Percentiles rank a stretch among this genome's conserved stretches.
phyloP scores from a whole-genome alignment of 2,329 filamentous ascomycete species.

The Colletotrichum tropicale region DNA sequence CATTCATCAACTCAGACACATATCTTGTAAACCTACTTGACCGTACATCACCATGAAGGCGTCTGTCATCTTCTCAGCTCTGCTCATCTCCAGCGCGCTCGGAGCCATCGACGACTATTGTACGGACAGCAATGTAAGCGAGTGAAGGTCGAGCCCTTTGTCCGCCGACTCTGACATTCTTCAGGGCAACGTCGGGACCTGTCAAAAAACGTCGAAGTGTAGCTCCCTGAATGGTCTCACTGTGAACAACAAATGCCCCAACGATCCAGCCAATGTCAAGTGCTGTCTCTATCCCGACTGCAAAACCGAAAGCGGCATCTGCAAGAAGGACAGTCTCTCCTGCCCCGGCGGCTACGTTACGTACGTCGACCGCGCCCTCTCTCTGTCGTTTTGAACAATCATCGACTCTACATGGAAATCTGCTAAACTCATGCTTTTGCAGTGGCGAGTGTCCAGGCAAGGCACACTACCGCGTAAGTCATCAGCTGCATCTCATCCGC shows the following conservation, averaged over 20 bases:
- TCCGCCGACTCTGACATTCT: not conserved
- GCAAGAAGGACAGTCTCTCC: slow-evolving; percentile 6
- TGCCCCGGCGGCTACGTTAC: slow-evolving; percentile 11
- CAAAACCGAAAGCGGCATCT: slow-evolving; percentile 3
- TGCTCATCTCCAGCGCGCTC: not conserved
- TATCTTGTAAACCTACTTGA: not conserved
- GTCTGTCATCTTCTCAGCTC: not conserved
- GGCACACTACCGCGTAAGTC: slow-evolving; percentile 5
- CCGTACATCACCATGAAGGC: not conserved
- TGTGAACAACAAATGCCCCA: slow-evolving; percentile 7
- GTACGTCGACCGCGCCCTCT: not conserved
- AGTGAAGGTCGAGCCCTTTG: not conserved
- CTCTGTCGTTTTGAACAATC: not conserved
- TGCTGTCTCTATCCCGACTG: slow-evolving; percentile 16
- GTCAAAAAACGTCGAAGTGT: slow-evolving; percentile 12
- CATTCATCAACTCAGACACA: not conserved
- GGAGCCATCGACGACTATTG: slow-evolving; percentile 9
- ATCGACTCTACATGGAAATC: not conserved
- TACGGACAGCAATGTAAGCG: slow-evolving; percentile 5
- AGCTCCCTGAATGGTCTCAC: slow-evolving; percentile 1
- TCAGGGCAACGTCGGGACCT: slow-evolving; percentile 10
- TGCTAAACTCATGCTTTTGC: not conserved
- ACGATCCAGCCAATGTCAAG: slow-evolving; percentile 13
- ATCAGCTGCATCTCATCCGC: not conserved
- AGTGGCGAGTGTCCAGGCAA: slow-evolving; percentile 14